A percentile compares a stretch with the other conserved stretches of the same genome.
These are phyloP conservation scores for Bacidia gigantensis DNA, from an alignment of 495 filamentous ascomycete genomes.

Conservation along the genomic window DNA sequence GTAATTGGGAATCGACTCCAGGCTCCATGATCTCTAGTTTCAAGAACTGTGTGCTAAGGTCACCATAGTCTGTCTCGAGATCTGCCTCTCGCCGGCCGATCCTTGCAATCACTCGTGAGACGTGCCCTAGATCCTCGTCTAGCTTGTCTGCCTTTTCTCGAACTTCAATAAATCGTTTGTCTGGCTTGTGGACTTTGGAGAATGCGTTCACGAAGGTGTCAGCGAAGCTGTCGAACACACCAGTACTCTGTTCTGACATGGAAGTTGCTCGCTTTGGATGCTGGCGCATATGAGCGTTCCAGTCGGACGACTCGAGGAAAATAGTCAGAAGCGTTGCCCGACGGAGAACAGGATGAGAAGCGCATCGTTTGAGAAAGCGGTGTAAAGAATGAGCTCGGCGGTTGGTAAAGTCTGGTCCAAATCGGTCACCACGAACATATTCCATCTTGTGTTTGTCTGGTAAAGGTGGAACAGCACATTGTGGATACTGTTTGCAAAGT, in stretches of 20 bases:
- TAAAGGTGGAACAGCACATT: slow-evolving; percentile 82
- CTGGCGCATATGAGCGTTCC: slow-evolving; percentile 87
- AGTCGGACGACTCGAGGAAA: slow-evolving; percentile 85
- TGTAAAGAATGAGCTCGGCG: slow-evolving; percentile 81
- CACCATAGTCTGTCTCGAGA: slow-evolving; percentile 75
- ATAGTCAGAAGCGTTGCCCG: slow-evolving; percentile 64
- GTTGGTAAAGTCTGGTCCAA: slow-evolving; percentile 84
- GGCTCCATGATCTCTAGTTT: slow-evolving; percentile 84
- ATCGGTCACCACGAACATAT: slow-evolving; percentile 90
- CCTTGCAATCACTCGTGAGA: slow-evolving; percentile 84
- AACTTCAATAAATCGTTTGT: slow-evolving; percentile 88
- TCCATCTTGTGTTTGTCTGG: slow-evolving; percentile 99
- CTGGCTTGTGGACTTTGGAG: slow-evolving; percentile 87
- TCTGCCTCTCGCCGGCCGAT: slow-evolving; percentile 81
- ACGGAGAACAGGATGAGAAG: slow-evolving; percentile 82
- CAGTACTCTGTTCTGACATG: slow-evolving; percentile 38
- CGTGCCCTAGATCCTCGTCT: slow-evolving; percentile 82
- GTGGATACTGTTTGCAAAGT: slow-evolving; percentile 72
- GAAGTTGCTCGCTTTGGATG: slow-evolving; percentile 49
- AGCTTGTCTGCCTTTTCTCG: slow-evolving; percentile 87
- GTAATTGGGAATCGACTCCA: slow-evolving; percentile 64
- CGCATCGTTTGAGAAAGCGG: slow-evolving; percentile 76
- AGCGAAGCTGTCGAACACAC: slow-evolving; percentile 84
- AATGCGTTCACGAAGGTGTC: slow-evolving; percentile 98
- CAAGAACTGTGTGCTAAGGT: slow-evolving; percentile 85